Evolutionary conservation across 73 alveolate genomes (phyloP).

Genomic region (Effrenium voratum): DNA sequence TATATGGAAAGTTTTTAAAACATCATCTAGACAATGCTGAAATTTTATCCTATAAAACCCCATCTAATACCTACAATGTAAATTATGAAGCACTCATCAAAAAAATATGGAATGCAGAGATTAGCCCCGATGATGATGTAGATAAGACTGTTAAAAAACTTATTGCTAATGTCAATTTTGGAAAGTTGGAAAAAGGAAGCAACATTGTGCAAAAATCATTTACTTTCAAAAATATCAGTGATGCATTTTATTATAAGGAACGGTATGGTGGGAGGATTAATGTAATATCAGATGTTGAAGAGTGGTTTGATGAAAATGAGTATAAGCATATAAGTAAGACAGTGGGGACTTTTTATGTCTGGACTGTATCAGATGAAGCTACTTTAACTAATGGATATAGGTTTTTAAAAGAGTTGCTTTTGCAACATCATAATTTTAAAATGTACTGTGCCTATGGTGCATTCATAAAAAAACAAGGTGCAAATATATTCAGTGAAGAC

Average conservation of each 20-base stretch:
- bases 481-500: slow-evolving; percentile 12
- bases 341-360: background rate
- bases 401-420: slow-evolving; percentile 34
- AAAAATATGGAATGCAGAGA: background rate
- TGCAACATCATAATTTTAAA: slow-evolving; percentile 17
- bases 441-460: slow-evolving; percentile 32
- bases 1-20: slow-evolving; percentile 14
- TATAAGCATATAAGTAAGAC: background rate
- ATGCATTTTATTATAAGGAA: slow-evolving; percentile 16
- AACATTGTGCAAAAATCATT: slow-evolving; percentile 1
- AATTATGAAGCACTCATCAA: background rate
- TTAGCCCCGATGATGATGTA: background rate
- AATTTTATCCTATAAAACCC: background rate
- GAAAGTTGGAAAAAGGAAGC: slow-evolving; percentile 30
- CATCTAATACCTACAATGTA: background rate
- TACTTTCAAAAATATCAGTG: background rate
- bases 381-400: slow-evolving; percentile 7
- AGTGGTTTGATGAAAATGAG: background rate
- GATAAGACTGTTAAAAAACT: background rate
- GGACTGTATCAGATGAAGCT: slow-evolving; percentile 30
- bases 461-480: background rate
- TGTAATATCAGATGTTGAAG: background rate
- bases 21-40: background rate
- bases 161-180: slow-evolving; percentile 18
- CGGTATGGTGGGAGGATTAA: slow-evolving; percentile 5